phyloP scores from a whole-genome alignment of 2,329 filamentous ascomycete genomes.

The Diplocarpon rosae region DNA sequence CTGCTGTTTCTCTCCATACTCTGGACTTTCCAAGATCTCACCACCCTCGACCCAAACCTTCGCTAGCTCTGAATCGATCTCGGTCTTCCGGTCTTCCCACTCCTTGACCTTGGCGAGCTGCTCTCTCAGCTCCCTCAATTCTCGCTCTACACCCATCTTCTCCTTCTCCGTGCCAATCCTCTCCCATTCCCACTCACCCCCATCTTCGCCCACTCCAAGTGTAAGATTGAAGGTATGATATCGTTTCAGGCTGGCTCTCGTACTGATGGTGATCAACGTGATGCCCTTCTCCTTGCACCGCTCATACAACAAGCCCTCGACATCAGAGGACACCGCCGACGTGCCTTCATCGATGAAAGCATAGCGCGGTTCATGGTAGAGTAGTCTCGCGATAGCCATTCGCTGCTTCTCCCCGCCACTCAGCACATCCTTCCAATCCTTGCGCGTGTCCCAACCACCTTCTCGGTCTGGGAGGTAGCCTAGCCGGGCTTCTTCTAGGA shows the following conservation, averaged over 20 bases:
- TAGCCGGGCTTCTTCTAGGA: conserved; percentile 73
- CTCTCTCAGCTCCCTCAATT: conserved; percentile 74
- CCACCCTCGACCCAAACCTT: conserved; percentile 28
- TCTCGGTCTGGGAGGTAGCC: conserved; percentile 87
- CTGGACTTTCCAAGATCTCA: conserved; percentile 14
- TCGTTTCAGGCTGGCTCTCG: conserved; percentile 84
- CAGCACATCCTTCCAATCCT: conserved; percentile 98
- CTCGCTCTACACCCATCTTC: conserved; percentile 86
- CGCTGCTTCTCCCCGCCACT: conserved; percentile 95
- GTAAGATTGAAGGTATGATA: conserved; percentile 90
- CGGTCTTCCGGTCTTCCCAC: conserved; percentile 67
- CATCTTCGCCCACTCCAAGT: conserved; percentile 68
- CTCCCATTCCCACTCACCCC: conserved; percentile 86
- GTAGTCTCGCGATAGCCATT: conserved; percentile 76
- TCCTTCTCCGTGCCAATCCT: conserved; percentile 88
- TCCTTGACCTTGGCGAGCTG: conserved; percentile 69
- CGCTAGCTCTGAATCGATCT: conserved; percentile 73
- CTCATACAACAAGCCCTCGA: conserved; percentile 89
- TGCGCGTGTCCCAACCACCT: conserved; percentile 91
- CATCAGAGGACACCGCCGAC: conserved; percentile 85
- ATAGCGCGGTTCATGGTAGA: conserved; percentile 93
- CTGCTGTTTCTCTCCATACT: conserved; percentile 6
- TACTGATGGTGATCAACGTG: conserved; percentile 92
- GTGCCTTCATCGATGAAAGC: conserved; percentile 95
- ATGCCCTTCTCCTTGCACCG: conserved; percentile 87